A percentile compares a stretch with the other conserved stretches of the same genome.
Conservation (phyloP, 179 eudicot species). For the Amaranthus tricolor region DNA sequence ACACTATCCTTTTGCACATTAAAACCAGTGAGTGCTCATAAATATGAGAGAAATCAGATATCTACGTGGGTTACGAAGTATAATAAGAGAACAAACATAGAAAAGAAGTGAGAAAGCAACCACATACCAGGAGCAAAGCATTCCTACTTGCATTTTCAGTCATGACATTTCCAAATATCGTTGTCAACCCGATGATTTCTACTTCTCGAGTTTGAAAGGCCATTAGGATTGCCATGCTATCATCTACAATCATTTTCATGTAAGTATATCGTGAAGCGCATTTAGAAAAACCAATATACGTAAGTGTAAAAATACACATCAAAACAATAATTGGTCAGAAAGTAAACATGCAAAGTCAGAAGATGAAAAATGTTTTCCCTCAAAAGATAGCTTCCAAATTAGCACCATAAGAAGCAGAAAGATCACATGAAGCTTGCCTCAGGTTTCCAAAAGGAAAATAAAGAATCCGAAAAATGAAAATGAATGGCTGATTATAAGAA, state of each 20-base stretch:
- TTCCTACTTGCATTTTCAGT: slow-evolving; percentile 76
- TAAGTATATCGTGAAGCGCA: background rate
- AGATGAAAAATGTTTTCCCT: background rate
- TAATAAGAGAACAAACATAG: background rate
- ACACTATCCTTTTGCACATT: slow-evolving; percentile 85
- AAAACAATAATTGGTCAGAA: background rate
- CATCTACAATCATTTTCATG: slow-evolving; percentile 49
- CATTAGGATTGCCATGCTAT: slow-evolving; percentile 89
- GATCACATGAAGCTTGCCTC: background rate
- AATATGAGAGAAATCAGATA: background rate
- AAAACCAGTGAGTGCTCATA: slow-evolving; percentile 38
- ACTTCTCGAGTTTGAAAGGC: slow-evolving; percentile 81
- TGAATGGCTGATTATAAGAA: too few species aligned
- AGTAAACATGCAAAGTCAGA: background rate
- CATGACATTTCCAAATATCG: slow-evolving; percentile 79
- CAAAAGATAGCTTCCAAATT: background rate
- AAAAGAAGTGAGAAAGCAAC: slow-evolving; percentile 16
- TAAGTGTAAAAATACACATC: background rate
- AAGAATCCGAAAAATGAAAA: background rate
- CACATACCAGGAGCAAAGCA: slow-evolving; percentile 77
- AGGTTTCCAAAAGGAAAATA: background rate
- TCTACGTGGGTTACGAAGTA: background rate
- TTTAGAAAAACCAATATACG: background rate
- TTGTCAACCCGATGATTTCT: slow-evolving; percentile 81
- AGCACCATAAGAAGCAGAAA: background rate